Evolutionary conservation across 352 stramenopile species (phyloP).

Genomic region (Lagenidium giganteum): DNA sequence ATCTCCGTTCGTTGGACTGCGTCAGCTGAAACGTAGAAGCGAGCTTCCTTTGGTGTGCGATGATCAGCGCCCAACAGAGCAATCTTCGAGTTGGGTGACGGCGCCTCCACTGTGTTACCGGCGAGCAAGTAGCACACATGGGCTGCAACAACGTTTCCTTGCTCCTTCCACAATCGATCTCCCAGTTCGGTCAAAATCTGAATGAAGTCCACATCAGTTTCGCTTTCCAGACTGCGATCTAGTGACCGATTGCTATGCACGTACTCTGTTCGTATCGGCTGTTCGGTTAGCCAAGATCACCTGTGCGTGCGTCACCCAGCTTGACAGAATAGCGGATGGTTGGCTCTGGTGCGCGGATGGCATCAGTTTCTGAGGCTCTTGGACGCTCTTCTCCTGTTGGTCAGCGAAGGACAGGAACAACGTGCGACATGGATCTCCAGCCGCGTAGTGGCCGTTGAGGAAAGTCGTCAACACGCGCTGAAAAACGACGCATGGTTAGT

Average conservation of each 20-base stretch:
- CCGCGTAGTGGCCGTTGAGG: slow-evolving; percentile 71
- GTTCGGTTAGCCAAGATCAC: slow-evolving; percentile 79
- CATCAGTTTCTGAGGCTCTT: slow-evolving; percentile 74
- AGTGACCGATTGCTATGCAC: neutral
- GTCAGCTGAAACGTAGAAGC: slow-evolving; percentile 76
- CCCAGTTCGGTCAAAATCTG: slow-evolving; percentile 75
- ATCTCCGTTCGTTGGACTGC: slow-evolving; percentile 83
- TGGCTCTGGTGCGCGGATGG: slow-evolving; percentile 24
- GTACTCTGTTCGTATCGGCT: slow-evolving; percentile 69
- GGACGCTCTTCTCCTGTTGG: slow-evolving; percentile 79
- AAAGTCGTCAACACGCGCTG: slow-evolving; percentile 70
- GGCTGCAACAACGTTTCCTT: slow-evolving; percentile 51
- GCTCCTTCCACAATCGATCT: slow-evolving; percentile 78
- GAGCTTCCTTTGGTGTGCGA: slow-evolving; percentile 54
- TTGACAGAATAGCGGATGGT: slow-evolving; percentile 55
- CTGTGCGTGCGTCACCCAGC: slow-evolving; percentile 76
- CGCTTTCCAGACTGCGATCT: no score
- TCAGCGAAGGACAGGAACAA: slow-evolving; percentile 80
- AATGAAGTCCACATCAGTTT: neutral
- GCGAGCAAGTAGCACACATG: slow-evolving; percentile 82
- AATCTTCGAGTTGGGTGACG: slow-evolving; percentile 70
- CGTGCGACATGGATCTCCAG: slow-evolving; percentile 69
- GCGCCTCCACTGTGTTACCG: slow-evolving; percentile 65
- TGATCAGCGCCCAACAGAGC: slow-evolving; percentile 79
- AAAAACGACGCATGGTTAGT: neutral